Evolutionary conservation across 164 flowering plant species (phyloP), one percentile per base, ranked within the genome.

Genomic region (Santalum album): DNA sequence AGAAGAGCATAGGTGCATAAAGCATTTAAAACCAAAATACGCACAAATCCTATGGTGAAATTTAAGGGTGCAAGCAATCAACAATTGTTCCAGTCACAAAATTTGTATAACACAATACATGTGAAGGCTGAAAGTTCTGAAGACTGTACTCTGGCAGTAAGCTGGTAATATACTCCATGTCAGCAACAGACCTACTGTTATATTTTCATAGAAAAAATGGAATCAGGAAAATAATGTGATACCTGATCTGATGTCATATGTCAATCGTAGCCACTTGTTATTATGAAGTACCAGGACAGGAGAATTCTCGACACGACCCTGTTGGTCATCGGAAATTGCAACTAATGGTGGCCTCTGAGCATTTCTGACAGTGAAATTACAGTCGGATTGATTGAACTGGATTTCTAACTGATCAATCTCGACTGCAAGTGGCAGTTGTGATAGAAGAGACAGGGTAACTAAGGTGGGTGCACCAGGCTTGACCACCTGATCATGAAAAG

Each of bases 401-500:
- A 94, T 66, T 56, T 90, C 99, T 63, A 94, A 65, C 48, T 80
- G 81, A 74, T 87, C 84, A 40, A 94, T 73, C 56, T 90, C 96
- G 51, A 86, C 64, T 43, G 75, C 63, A 25, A 61, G 74, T 1
- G 99, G 97, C 50, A 94, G 66, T 46, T 86, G 92, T 36, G 99
- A 83, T 14, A 84, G 64, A 58, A 94, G 84, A 21, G 99, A 90
- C 29, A 94, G n/a, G 7, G 92, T 82, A 53, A 90, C 44, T 58
- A 65, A 64, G 25, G 86, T 75, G 18, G 87, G 62, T 44, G 65
- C 64, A 40, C 85, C 82, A 38, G 95, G 95, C 74, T 84, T 94
- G 34, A 87, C 84, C 51, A 74, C 71, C 63, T 83, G 92, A 27
- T 94, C 92, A 74, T 90, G 96, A 67, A 94, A 94, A 67, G 95